A percentile compares a stretch with the other conserved stretches of the same genome.
These are phyloP conservation scores for Poa annua DNA, from an alignment of 176 grass and related monocot species.

Conservation along the genomic window DNA sequence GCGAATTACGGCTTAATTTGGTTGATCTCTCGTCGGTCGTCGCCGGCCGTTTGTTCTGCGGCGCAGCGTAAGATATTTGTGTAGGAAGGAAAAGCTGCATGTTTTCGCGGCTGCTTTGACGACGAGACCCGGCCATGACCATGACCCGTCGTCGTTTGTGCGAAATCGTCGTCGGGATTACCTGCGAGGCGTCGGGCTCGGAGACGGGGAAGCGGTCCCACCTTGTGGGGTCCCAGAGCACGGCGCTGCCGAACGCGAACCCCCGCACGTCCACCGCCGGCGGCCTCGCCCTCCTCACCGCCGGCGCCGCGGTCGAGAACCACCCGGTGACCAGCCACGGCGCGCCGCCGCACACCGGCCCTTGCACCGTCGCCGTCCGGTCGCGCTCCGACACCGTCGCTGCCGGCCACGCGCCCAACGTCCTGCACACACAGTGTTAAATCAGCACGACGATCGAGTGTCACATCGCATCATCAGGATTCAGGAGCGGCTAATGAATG, in stretches of 20 bases:
- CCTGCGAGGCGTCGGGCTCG: slow-evolving; percentile 67
- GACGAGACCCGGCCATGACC: background rate
- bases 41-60: background rate
- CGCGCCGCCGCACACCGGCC: slow-evolving; percentile 53
- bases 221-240: slow-evolving; percentile 40
- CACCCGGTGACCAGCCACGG: slow-evolving; percentile 45
- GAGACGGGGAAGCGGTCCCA: slow-evolving; percentile 64
- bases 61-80: background rate
- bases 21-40: no score
- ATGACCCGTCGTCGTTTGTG: background rate
- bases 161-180: background rate
- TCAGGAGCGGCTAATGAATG: slow-evolving; percentile 3
- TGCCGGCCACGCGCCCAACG: slow-evolving; percentile 71
- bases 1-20: background rate
- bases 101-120: slow-evolving; percentile 21
- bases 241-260: slow-evolving; percentile 62
- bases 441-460: background rate
- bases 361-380: slow-evolving; percentile 57
- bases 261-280: slow-evolving; percentile 33
- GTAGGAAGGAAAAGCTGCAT: background rate
- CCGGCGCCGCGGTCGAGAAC: slow-evolving; percentile 35
- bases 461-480: background rate
- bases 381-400: slow-evolving; percentile 69
- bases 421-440: slow-evolving; percentile 38
- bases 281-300: background rate